Conservation (phyloP, 2,329 filamentous ascomycete species). For the Sclerotinia nivalis region DNA sequence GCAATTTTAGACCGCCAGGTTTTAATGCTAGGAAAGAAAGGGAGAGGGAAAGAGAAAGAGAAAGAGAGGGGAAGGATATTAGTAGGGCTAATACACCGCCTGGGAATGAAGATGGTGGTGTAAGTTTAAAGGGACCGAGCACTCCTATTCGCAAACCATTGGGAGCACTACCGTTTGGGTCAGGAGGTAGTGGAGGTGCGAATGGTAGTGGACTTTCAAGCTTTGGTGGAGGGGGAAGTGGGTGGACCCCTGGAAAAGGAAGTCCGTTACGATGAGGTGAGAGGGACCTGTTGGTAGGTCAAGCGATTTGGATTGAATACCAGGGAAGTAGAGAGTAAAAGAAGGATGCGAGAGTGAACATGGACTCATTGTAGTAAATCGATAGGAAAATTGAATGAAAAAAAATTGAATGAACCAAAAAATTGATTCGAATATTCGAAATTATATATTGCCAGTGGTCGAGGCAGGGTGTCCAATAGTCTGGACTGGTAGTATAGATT, state of each 20-base stretch:
- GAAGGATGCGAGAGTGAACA: background rate
- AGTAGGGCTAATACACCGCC: conserved; percentile 58
- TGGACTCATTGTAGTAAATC: background rate
- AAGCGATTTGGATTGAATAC: conserved; percentile 2
- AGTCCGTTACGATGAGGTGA: conserved; percentile 14
- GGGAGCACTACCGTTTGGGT: conserved; percentile 1
- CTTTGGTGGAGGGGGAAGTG: conserved; percentile 19
- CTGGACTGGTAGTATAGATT: too few relatives aligned
- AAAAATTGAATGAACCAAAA: background rate
- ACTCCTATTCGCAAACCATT: conserved; percentile 22
- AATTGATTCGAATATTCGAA: background rate
- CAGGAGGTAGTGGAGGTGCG: conserved; percentile 10
- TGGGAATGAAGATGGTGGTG: conserved; percentile 8
- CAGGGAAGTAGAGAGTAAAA: background rate
- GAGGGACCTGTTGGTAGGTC: background rate
- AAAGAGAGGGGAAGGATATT: conserved; percentile 49
- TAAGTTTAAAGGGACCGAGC: conserved; percentile 9
- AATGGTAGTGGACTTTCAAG: conserved; percentile 13
- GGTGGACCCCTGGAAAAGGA: conserved; percentile 19
- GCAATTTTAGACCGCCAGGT: conserved; percentile 56
- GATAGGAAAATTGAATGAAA: background rate
- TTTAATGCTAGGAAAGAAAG: conserved; percentile 46
- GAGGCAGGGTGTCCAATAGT: background rate
- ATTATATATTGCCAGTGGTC: background rate
- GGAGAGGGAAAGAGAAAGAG: conserved; percentile 44